Evolutionary conservation across 2,329 filamentous ascomycete genomes (phyloP).

Genomic region (Colletotrichum tanaceti): DNA sequence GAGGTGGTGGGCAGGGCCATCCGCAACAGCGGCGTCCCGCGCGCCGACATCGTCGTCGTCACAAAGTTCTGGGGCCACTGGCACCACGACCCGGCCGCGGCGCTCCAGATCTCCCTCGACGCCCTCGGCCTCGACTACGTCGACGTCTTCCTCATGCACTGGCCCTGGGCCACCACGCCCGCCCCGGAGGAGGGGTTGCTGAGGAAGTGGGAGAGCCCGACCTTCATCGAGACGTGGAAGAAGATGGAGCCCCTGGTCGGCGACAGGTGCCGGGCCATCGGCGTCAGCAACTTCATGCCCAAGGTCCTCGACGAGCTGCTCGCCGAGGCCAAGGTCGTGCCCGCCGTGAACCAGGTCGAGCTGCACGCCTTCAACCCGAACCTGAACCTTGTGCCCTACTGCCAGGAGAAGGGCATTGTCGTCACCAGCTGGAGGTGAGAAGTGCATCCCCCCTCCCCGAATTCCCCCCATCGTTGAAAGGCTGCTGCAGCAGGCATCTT

Average conservation of each 20-base stretch:
- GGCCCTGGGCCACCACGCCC: constrained; percentile 46
- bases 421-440: constrained; percentile 48
- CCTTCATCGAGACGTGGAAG: constrained; percentile 46
- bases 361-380: constrained; percentile 50
- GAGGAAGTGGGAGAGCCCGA: constrained; percentile 44
- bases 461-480: too few species aligned
- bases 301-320: constrained; percentile 47
- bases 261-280: constrained; percentile 45
- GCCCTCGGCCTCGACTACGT: constrained; percentile 48
- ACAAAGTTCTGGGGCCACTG: constrained; percentile 54
- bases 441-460: too few species aligned
- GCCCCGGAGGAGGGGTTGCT: constrained; percentile 42
- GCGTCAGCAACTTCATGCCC: constrained; percentile 50
- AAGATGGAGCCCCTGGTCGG: constrained; percentile 47
- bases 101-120: constrained; percentile 46
- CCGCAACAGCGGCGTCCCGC: constrained; percentile 48
- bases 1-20: constrained; percentile 48
- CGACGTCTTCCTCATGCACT: constrained; percentile 54
- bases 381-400: constrained; percentile 48
- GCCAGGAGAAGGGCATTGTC: constrained; percentile 48
- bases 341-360: constrained; percentile 50
- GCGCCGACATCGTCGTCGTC: constrained; percentile 62
- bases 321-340: constrained; percentile 43
- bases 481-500: too few species aligned
- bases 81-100: constrained; percentile 45